phyloP scores from a whole-genome alignment of 2,329 filamentous ascomycete species.

The Penicillium sp. region DNA sequence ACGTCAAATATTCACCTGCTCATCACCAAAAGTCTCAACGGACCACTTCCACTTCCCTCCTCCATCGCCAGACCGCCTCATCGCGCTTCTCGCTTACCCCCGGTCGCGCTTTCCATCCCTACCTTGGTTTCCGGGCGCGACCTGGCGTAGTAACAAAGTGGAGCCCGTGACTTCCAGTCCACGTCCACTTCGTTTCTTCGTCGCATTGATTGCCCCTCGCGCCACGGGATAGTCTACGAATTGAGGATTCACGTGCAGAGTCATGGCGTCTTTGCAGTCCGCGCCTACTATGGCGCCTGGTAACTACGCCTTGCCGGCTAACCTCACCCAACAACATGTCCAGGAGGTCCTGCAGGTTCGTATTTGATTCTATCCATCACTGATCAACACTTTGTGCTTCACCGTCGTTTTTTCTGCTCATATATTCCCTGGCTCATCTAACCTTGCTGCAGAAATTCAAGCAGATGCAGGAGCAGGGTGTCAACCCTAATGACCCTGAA shows the following conservation, averaged over 20 bases:
- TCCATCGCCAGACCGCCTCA: slow-evolving; percentile 28
- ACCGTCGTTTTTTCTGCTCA: not conserved
- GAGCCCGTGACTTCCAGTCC: slow-evolving; percentile 25
- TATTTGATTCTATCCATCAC: slow-evolving; percentile 15
- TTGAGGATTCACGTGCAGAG: slow-evolving; percentile 40
- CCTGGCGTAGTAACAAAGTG: slow-evolving; percentile 24
- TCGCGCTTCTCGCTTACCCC: slow-evolving; percentile 27
- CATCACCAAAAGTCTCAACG: slow-evolving; percentile 40
- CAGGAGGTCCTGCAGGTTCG: slow-evolving; percentile 68
- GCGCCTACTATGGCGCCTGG: slow-evolving; percentile 70
- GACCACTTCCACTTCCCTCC: slow-evolving; percentile 32
- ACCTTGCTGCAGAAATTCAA: slow-evolving; percentile 72
- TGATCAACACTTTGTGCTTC: not conserved
- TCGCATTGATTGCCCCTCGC: slow-evolving; percentile 27
- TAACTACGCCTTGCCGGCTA: slow-evolving; percentile 64
- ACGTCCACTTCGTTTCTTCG: slow-evolving; percentile 25
- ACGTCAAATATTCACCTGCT: slow-evolving; percentile 38
- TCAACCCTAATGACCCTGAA: slow-evolving; percentile 81
- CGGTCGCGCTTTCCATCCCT: slow-evolving; percentile 27
- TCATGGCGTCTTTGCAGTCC: slow-evolving; percentile 80
- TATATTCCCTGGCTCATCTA: slow-evolving; percentile 33
- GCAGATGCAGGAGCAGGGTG: slow-evolving; percentile 83
- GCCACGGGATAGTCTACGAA: slow-evolving; percentile 36
- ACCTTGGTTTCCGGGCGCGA: slow-evolving; percentile 28
- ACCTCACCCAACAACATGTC: slow-evolving; percentile 75